A percentile compares a stretch with the other conserved stretches of the same genome.
phyloP scores from a whole-genome alignment of 352 stramenopile genomes.

The Phytopythium vexans region DNA sequence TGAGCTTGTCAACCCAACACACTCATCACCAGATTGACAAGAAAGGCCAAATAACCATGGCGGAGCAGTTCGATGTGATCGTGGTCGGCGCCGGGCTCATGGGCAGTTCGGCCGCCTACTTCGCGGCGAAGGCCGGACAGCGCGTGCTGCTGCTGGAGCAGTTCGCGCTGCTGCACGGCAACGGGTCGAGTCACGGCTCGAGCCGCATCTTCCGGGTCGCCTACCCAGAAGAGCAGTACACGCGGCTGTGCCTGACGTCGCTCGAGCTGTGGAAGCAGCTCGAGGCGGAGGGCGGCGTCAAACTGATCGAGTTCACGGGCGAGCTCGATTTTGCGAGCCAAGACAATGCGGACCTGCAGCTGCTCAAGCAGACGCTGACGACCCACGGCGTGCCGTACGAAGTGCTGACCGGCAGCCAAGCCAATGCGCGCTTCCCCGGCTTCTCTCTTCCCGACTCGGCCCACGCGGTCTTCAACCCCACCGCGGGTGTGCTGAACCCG shows the following conservation, averaged over 20 bases:
- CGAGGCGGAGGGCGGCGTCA: slow-evolving; percentile 26
- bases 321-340: slow-evolving; percentile 46
- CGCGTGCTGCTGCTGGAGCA: slow-evolving; percentile 74
- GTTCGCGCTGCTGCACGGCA: slow-evolving; percentile 54
- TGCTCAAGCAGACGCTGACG: slow-evolving; percentile 25
- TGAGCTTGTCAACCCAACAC: too few species aligned
- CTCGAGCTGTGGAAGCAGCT: slow-evolving; percentile 58
- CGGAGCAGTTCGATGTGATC: slow-evolving; percentile 37
- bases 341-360: slow-evolving; percentile 20
- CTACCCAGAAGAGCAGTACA: slow-evolving; percentile 73
- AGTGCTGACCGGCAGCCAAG: slow-evolving; percentile 35
- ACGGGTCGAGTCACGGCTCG: slow-evolving; percentile 71
- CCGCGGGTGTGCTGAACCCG: slow-evolving; percentile 52
- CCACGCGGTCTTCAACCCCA: slow-evolving; percentile 45
- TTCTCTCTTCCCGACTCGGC: slow-evolving; percentile 37
- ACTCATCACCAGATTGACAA: too few species aligned
- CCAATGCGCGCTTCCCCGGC: slow-evolving; percentile 45
- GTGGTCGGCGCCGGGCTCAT: slow-evolving; percentile 62
- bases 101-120: slow-evolving; percentile 61
- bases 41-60: slow-evolving; percentile 1
- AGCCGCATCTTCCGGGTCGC: slow-evolving; percentile 82
- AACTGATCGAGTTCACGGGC: slow-evolving; percentile 59
- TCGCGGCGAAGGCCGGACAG: slow-evolving; percentile 33
- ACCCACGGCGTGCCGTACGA: slow-evolving; percentile 38
- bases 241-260: slow-evolving; percentile 58